A percentile compares a stretch with the other conserved stretches of the same genome.
Evolutionary conservation across 257 asterid genomes (phyloP).

Genomic region (Solanum tarijense): DNA sequence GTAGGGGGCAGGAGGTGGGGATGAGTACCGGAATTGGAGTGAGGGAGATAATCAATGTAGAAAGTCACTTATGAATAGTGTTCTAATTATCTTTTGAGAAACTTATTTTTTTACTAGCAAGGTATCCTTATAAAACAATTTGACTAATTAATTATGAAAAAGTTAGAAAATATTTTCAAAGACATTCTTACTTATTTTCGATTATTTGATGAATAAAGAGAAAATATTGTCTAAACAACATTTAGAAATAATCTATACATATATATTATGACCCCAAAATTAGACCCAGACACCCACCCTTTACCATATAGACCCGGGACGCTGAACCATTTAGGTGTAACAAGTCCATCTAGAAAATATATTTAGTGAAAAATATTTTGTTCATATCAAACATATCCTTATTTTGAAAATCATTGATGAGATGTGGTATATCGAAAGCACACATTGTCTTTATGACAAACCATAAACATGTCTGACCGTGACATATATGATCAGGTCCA

Average conservation of each 20-base stretch:
- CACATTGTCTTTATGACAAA: neutral
- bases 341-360: neutral
- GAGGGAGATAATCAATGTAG: neutral
- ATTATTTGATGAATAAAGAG: neutral
- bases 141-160: neutral
- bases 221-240: neutral
- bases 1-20: neutral
- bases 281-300: neutral
- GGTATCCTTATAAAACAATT: neutral
- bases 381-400: neutral
- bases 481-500: neutral
- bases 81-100: neutral
- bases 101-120: neutral
- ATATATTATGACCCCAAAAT: neutral
- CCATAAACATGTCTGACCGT: neutral
- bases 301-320: neutral
- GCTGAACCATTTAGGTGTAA: neutral
- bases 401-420: neutral
- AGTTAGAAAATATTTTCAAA: too few species aligned
- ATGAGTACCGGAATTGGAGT: neutral
- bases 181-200: too few species aligned
- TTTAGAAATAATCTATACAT: neutral
- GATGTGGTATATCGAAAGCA: neutral
- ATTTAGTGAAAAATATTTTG: neutral
- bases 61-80: neutral